Evolutionary conservation across 352 stramenopile species (phyloP), one percentile per base, ranked within the genome.

Genomic region (Phytophthora uliginosa): DNA sequence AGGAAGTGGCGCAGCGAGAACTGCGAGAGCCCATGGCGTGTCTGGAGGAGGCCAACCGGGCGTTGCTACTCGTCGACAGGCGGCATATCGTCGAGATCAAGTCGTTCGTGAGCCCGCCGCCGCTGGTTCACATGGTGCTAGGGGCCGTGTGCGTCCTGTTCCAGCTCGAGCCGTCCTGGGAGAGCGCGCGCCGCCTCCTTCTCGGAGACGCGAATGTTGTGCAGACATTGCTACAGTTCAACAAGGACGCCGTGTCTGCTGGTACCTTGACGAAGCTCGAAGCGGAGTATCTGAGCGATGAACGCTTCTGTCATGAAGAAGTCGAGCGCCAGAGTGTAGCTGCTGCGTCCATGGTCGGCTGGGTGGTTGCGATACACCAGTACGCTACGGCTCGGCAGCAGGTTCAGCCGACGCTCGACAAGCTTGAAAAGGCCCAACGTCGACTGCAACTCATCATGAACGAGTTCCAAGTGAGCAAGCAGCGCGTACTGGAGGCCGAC

Each of bases 1-100:
- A 95, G 20, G 63, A 76, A 13, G 59, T 79, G 13, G 86, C 88
- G 0, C 77, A 91, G 42, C 57, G 61, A 2, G 88, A 94, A 55
- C 74, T 95, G 9, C 73, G 82, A 22, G 83, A 86, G 3, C 86
- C 86, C 1, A 81, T 94, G 55, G 75, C 73, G 33, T 90, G 81
- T 33, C 74, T 95, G 8, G 85, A 94, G 20, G 86, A 95, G 48
- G 88, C 88, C 9, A 93, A 94, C 48, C 67, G 69, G 0, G 81
- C 84, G 0, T 69, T 95, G 3, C 34, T 91, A 22, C 62, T 89
- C 36, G 85, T 95, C 20, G 86, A 95, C 45, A 84, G 89, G 60
- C 81, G 84, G 1, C 88, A 94, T 55, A 92, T 95, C 33, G 75
- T 92, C 31, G 88, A 95, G 71, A 92, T 95, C 76, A 95, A 95